Percentiles rank a stretch among this genome's conserved stretches.
Evolutionary conservation across 805 yeast species (phyloP).

Genomic region (Ogataea ramenticola): DNA sequence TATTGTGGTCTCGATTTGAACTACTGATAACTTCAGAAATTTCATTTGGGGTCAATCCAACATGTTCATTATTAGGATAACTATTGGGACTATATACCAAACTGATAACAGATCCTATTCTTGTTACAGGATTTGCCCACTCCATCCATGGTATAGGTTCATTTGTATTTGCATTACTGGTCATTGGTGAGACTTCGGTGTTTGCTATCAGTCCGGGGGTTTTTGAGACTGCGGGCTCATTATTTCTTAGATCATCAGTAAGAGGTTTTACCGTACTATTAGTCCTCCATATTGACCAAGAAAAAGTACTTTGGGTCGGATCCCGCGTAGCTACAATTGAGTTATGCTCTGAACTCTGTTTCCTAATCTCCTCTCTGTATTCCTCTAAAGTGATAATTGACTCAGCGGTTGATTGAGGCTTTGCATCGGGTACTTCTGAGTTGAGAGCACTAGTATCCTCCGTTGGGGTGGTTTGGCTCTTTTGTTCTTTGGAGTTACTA

Average conservation of each 20-base stretch:
- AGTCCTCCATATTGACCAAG: slow-evolving; percentile 1
- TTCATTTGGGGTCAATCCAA: slow-evolving; percentile 3
- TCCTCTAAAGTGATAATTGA: slow-evolving; percentile 16
- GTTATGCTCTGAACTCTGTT: background rate
- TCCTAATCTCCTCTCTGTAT: slow-evolving; percentile 16
- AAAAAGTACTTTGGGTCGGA: background rate
- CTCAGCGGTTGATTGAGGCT: background rate
- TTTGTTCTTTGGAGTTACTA: no score
- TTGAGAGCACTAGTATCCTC: background rate
- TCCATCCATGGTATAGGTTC: slow-evolving; percentile 2
- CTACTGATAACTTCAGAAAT: slow-evolving; percentile 7
- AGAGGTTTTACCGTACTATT: background rate
- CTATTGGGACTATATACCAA: slow-evolving; percentile 2
- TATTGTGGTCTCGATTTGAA: background rate
- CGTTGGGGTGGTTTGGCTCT: background rate
- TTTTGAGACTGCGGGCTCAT: no score
- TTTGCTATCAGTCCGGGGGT: background rate
- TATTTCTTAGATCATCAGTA: no score
- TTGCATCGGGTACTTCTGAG: background rate
- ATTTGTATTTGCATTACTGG: background rate
- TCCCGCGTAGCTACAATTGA: background rate
- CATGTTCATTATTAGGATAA: no score
- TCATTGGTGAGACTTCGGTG: background rate
- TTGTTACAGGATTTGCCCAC: slow-evolving; percentile 3
- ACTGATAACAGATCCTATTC: slow-evolving; percentile 5